Conservation (phyloP, 768 basidiomycete species). For the Lactarius hatsudake region DNA sequence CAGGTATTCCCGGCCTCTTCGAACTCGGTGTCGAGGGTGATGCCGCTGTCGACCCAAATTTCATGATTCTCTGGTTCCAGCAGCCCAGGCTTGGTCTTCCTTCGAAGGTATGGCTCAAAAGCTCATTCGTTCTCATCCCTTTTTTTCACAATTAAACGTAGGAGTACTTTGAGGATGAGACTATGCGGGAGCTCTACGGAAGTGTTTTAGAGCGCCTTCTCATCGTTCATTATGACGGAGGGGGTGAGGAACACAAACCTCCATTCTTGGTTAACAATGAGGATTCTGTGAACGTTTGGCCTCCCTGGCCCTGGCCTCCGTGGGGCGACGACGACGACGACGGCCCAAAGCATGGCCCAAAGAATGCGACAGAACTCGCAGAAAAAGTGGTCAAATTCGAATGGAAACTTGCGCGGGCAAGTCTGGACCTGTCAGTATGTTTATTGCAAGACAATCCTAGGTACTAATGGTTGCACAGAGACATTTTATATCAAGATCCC, state of each 20-base stretch:
- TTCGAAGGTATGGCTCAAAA: constrained; percentile 59
- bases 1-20: constrained; percentile 78
- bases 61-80: constrained; percentile 81
- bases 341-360: constrained; percentile 46
- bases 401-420: constrained; percentile 68
- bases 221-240: constrained; percentile 49
- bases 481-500: constrained; percentile 74
- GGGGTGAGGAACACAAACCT: constrained; percentile 37
- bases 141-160: constrained; percentile 32
- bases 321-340: constrained; percentile 57
- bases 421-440: constrained; percentile 65
- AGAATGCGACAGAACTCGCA: constrained; percentile 61
- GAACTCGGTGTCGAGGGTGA: constrained; percentile 87
- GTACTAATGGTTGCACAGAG: constrained; percentile 39
- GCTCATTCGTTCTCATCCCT: neutral
- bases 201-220: constrained; percentile 68
- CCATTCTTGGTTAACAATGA: constrained; percentile 32
- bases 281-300: constrained; percentile 54
- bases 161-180: constrained; percentile 88
- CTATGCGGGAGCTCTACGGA: constrained; percentile 66
- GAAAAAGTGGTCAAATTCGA: constrained; percentile 77
- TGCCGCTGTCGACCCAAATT: constrained; percentile 78
- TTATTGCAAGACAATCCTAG: neutral
- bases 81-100: constrained; percentile 82
- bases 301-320: constrained; percentile 84